Evolutionary conservation across 129 eudicot species (phyloP), one percentile per base, ranked within the genome.

Genomic region (Smallanthus sonchifolius): DNA sequence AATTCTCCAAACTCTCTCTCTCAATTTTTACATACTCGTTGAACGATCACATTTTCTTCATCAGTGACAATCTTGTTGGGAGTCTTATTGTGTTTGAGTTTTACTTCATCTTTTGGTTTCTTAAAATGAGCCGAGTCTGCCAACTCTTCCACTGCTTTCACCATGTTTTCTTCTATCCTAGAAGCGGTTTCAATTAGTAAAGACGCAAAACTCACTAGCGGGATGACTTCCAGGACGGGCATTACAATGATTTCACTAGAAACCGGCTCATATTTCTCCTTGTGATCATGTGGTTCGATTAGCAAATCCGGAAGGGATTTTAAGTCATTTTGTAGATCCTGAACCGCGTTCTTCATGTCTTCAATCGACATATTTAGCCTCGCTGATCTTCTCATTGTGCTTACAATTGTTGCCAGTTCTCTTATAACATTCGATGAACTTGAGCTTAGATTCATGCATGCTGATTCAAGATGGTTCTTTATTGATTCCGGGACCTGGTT

Each of bases 181-280:
- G 85, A 73, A 45, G 83, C 75, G 17, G 76, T 83, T 74, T 86
- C 91, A 36, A 77, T 86, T 72, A 88, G 44, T 75, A 86, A 84
- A 30, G 91, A 82, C n/a, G 90, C 89, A 60, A 84, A 86, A 65
- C 87, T 83, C 48, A 82, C 89, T 4, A 82, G 6, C 2, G 95
- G 95, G 52, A 86, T 75, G 13, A 84, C 71, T 52, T 86, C 87
- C 36, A 82, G 62, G 0, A 86, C 60, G 16, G 91, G 83, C 67
- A 75, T 67, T 43, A 56, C 49, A 0, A 59, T 42, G 10, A 49
- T 17, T 69, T 69, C 65, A 45, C 74, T 67, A 14, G 68, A 32
- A 65, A 43, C 64, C 5, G 60, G 62, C 60, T 75, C 74, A 19
- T 55, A 82, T 48, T 38, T 72, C 73, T 72, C 69, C 32, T 20